Conservation (phyloP, 352 stramenopile genomes). For the Phytopythium ostracodes region DNA sequence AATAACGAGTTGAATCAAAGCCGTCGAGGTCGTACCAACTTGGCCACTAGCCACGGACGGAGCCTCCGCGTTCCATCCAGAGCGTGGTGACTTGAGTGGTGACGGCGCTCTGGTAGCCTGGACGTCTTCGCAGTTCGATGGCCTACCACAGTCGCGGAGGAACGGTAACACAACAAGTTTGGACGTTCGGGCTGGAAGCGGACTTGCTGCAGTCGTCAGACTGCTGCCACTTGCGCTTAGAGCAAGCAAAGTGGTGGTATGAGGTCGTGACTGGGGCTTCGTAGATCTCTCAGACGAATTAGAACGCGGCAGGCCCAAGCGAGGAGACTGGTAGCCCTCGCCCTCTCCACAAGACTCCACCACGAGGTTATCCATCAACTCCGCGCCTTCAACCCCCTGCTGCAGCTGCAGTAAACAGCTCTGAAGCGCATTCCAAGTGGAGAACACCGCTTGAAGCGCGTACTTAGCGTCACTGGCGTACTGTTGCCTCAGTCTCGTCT, state of each 20-base stretch:
- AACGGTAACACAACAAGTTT: constrained; percentile 14
- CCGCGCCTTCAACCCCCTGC: not conserved
- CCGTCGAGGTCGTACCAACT: not conserved
- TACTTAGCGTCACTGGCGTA: constrained; percentile 20
- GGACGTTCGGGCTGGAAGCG: not conserved
- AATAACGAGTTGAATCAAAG: not conserved
- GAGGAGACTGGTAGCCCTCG: not conserved
- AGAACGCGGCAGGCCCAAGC: not conserved
- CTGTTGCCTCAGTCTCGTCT: constrained; percentile 28
- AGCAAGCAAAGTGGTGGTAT: constrained; percentile 1
- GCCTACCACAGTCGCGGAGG: constrained; percentile 13
- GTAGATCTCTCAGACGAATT: not conserved
- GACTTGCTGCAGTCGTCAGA: not conserved
- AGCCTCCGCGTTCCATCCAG: not conserved
- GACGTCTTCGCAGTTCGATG: not conserved
- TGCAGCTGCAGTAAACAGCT: constrained; percentile 24
- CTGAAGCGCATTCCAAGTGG: constrained; percentile 33
- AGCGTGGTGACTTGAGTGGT: not conserved
- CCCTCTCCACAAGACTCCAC: not conserved
- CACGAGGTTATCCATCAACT: not conserved
- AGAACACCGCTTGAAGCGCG: constrained; percentile 27
- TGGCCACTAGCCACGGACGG: not conserved
- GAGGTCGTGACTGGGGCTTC: no score
- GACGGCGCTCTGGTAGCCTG: not conserved
- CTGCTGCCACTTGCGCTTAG: not conserved